These are phyloP conservation scores for Casuarina cunninghamiana DNA, from an alignment of 306 rosid genomes.

Conservation along the genomic window DNA sequence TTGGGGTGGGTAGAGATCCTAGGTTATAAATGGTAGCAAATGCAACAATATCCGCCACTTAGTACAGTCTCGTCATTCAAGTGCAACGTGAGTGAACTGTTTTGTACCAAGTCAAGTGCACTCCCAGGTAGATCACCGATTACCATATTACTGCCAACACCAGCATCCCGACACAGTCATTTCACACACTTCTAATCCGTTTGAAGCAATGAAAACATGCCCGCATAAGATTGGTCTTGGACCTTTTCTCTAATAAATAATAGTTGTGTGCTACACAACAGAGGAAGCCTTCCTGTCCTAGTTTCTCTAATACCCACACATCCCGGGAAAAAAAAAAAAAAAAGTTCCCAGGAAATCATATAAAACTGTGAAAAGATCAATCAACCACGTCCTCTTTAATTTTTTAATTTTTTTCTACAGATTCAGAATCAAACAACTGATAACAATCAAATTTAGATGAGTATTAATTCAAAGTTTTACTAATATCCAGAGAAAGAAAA, in stretches of 20 bases:
- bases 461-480: not conserved
- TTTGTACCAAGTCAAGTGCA: not conserved
- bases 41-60: not conserved
- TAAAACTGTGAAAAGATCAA: too few species aligned
- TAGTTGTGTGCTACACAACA: not conserved
- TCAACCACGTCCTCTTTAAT: not conserved
- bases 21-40: not conserved
- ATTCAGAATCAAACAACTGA: not conserved
- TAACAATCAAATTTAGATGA: not conserved
- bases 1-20: too few species aligned
- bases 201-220: not conserved
- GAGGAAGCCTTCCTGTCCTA: not conserved
- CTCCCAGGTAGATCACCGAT: not conserved
- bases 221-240: not conserved
- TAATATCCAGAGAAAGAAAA: constrained; percentile 8
- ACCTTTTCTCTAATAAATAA: not conserved
- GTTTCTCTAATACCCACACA: not conserved
- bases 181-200: not conserved
- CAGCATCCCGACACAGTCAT: not conserved
- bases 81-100: not conserved
- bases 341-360: too few species aligned
- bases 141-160: not conserved
- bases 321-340: too few species aligned
- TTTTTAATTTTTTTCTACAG: constrained; percentile 3
- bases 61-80: not conserved